Conservation (phyloP, 139 green algal species). For the Spirogloea muscicola region DNA sequence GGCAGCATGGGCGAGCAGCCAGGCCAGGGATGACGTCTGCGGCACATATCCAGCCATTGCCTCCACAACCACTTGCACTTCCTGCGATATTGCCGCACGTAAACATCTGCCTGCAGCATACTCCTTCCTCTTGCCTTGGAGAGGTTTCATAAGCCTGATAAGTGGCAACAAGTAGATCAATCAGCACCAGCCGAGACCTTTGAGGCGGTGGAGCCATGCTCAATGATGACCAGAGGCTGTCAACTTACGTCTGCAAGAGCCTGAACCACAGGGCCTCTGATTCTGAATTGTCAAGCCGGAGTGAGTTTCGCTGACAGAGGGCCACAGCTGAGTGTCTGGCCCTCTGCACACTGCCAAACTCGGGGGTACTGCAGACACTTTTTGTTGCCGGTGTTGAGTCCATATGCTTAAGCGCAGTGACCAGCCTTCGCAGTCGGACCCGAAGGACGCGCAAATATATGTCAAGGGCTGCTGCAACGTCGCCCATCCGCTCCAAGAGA, state of each 20-base stretch:
- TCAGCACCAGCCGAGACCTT: too few relatives aligned
- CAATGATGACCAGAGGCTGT: neutral
- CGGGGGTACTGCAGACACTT: neutral
- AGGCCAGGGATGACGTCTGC: too few relatives aligned
- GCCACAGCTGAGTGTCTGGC: neutral
- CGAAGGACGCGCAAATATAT: conserved; percentile 8
- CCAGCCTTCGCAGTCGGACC: neutral
- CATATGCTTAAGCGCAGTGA: neutral
- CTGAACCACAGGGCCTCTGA: conserved; percentile 29
- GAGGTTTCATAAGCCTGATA: neutral
- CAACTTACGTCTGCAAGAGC: conserved; percentile 3
- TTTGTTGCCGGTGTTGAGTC: neutral
- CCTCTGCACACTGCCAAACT: conserved; percentile 14
- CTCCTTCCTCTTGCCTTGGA: neutral
- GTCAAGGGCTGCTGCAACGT: conserved; percentile 17
- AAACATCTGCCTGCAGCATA: neutral
- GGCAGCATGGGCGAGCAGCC: too few relatives aligned
- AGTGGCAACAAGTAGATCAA: neutral
- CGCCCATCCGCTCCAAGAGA: conserved; percentile 56
- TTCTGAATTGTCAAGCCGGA: neutral
- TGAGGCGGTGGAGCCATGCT: too few relatives aligned
- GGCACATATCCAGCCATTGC: conserved; percentile 35
- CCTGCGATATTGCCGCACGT: neutral
- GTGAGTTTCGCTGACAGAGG: conserved; percentile 15
- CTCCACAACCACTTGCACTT: conserved; percentile 22